These are phyloP conservation scores for Colletotrichum australisinense DNA, from an alignment of 2,329 filamentous ascomycete genomes.

Conservation along the genomic window DNA sequence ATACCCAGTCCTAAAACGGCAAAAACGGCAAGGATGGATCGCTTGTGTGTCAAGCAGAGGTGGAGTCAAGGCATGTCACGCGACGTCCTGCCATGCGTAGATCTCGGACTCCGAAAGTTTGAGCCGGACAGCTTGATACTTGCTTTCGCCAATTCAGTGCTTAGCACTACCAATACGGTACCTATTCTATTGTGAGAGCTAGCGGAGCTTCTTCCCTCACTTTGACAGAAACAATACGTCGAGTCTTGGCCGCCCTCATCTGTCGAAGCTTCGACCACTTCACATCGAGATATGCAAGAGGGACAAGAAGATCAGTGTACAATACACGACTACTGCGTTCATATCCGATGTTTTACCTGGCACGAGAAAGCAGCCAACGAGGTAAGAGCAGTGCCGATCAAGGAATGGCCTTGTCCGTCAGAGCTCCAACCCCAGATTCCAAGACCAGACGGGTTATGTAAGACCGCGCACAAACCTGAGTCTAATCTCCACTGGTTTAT, in stretches of 20 bases:
- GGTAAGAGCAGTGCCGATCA: background rate
- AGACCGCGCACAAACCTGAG: slow-evolving; percentile 14
- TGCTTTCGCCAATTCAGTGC: background rate
- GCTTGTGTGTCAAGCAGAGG: background rate
- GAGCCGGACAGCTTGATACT: background rate
- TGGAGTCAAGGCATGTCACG: background rate
- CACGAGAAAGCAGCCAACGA: background rate
- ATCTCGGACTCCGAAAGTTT: background rate
- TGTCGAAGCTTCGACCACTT: background rate
- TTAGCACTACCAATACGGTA: background rate
- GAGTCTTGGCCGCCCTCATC: background rate
- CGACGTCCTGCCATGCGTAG: slow-evolving; percentile 6
- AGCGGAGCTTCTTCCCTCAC: background rate
- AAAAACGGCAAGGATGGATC: background rate
- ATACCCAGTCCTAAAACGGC: background rate
- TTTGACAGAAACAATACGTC: background rate
- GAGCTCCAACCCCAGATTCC: slow-evolving; percentile 24
- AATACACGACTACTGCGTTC: background rate
- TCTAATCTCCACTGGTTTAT: slow-evolving; percentile 29
- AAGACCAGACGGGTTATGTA: slow-evolving; percentile 29
- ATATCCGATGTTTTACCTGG: slow-evolving; percentile 22
- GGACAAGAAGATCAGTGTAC: background rate
- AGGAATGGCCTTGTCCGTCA: slow-evolving; percentile 28
- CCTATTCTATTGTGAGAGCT: background rate
- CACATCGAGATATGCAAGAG: background rate